Base-by-base conservation (phyloP, 2,329 filamentous ascomycete genomes). In the Pseudocercospora pini-densiflorae region DNA sequence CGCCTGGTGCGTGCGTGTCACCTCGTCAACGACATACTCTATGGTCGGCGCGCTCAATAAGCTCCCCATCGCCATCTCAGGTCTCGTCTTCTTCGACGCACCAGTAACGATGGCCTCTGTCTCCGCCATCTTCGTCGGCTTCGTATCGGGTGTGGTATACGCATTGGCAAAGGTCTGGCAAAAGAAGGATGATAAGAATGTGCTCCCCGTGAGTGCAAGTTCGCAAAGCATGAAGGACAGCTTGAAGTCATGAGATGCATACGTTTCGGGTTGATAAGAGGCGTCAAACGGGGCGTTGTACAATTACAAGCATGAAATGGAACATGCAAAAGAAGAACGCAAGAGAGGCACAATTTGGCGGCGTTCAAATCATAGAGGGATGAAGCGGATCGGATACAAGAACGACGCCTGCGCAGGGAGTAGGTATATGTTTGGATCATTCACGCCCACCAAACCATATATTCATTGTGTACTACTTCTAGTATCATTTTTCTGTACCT, bases 21-120 rank as follows among this genome's bases (percentile, higher is more conserved):
- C 95, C 7, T 97, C 94, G 0, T 97, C 94, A 19, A 99, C 95
- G 8, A 99, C 95, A 1, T 99, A 98, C 85, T 97, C 92, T 31
- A 98, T 99, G 94, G 95, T 98, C 64, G 95, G 95, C 69, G 93
- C 94, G 19, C 86, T 99, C 76, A 99, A 99, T 87, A 99, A 99
- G 86, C 89, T 99, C 33, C 95, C 95, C 49, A 94, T 99, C 73
- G 95, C 95, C 63, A 80, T 99, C 72, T 94, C 91, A 70, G 95
- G 95, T 29, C 87, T 99, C 47, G 81, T 99, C 75, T 99, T 99
- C 86, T 99, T 99, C 81, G 88, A 95, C 69, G 94, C 94, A 0
- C 94, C 95, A 0, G 91, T 97, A 73, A 98, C 95, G 0, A 87
- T 97, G 68, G 93, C 93, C 73, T 95, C 92, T 77, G 92, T 97